Conservation (phyloP, 768 basidiomycete genomes). For the Chiua virens region DNA sequence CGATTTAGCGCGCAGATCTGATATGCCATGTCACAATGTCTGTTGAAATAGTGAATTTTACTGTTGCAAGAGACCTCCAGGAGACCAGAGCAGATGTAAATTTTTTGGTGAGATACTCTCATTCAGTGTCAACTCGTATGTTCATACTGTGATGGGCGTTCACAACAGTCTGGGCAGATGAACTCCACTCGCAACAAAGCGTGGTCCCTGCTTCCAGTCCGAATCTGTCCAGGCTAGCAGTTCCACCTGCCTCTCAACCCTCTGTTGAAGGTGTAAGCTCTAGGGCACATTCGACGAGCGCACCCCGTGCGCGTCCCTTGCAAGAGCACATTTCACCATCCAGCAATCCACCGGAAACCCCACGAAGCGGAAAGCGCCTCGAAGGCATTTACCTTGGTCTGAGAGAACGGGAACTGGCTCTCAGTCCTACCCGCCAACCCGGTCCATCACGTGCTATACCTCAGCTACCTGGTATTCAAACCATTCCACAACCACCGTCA, state of each 20-base stretch:
- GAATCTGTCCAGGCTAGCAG: neutral
- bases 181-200: constrained; percentile 11
- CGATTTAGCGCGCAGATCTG: neutral
- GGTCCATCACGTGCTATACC: constrained; percentile 3
- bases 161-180: constrained; percentile 36
- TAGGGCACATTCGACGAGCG: neutral
- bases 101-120: constrained; percentile 40
- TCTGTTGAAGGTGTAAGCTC: neutral
- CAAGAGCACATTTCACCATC: neutral
- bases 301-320: neutral
- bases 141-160: neutral
- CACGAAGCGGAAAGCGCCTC: constrained; percentile 10
- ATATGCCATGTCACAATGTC: neutral
- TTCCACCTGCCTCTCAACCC: neutral
- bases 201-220: neutral
- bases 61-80: constrained; percentile 31
- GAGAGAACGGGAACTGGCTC: constrained; percentile 13
- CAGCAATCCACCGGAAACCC: constrained; percentile 1
- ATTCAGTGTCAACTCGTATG: neutral
- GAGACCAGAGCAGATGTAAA: constrained; percentile 16
- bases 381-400: constrained; percentile 18
- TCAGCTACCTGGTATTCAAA: neutral
- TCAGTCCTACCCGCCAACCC: constrained; percentile 7
- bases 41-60: constrained; percentile 37
- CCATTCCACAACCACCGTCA: constrained; percentile 24